A percentile compares a stretch with the other conserved stretches of the same genome.
Conservation (phyloP, 164 flowering plant species). For the Protea cynaroides region DNA sequence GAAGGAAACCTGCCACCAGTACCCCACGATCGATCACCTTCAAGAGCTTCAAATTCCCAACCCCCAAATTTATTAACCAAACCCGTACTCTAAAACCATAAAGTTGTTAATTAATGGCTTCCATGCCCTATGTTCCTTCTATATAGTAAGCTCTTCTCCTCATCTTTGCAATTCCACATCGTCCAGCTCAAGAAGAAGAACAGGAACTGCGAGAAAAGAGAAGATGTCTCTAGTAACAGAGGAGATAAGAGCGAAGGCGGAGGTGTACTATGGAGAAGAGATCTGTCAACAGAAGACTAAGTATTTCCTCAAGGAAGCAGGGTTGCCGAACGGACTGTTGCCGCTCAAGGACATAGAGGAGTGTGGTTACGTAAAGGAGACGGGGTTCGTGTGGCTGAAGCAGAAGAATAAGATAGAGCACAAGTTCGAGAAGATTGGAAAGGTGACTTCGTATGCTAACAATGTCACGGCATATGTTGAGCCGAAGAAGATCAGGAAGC, state of each 20-base stretch:
- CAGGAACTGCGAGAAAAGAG: background rate
- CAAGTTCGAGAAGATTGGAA: constrained; percentile 58
- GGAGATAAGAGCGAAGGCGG: constrained; percentile 58
- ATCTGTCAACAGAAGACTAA: constrained; percentile 45
- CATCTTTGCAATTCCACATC: too few relatives aligned
- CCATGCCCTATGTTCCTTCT: too few relatives aligned
- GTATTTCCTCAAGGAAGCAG: constrained; percentile 42
- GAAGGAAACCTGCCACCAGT: too few relatives aligned
- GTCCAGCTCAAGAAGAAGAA: background rate
- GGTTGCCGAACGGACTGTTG: constrained; percentile 66
- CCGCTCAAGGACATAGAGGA: constrained; percentile 59
- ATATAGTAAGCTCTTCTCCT: too few relatives aligned
- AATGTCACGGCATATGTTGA: constrained; percentile 70
- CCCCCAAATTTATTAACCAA: too few relatives aligned
- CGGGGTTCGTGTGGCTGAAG: constrained; percentile 81
- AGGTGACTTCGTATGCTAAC: constrained; percentile 41
- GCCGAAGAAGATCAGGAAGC: constrained; percentile 54
- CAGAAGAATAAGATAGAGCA: constrained; percentile 63
- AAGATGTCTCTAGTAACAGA: constrained; percentile 49
- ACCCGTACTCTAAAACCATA: too few relatives aligned
- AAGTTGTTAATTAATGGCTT: too few relatives aligned
- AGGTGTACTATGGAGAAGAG: constrained; percentile 53
- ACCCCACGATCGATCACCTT: too few relatives aligned
- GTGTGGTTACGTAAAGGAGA: constrained; percentile 45
- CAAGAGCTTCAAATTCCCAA: too few relatives aligned